Base-by-base conservation (phyloP, 2,329 filamentous ascomycete genomes). In the Hymenoscyphus repandus region DNA sequence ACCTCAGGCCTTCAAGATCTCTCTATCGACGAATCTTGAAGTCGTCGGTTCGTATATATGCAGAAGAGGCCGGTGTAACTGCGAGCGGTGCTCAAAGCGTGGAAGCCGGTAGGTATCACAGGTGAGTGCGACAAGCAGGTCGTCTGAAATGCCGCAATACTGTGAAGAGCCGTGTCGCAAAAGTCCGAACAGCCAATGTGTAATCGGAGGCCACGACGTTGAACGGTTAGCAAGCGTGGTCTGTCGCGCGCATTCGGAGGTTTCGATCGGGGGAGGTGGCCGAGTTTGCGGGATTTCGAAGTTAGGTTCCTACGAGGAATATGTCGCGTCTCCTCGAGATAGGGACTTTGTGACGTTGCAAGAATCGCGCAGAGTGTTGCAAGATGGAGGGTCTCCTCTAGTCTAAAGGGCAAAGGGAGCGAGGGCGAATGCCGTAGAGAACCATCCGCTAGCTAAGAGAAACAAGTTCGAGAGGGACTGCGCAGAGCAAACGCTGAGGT, bases 261-360 rank as follows among this genome's bases (percentile, higher is more conserved):
- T 43, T 39, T 37, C 39, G 47, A 52, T 17, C 49, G 27, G 49
- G 47, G n/a, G 11, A 5, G 33, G n/a, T 41, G 15, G 20, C 12
- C n/a, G 45, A 12, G 42, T 12, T 45, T 30, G 30, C 42, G 46
- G 44, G 49, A 46, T 52, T 27, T 27, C 22, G 22, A 27, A 27
- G 22, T 4, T 27, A 7, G 22, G 4, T 27, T 27, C 22, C 22
- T 27, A 27, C 22, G 7, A 27, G 22, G 7, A 27, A 27, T 27
- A 4, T 27, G 50, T 50, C 42, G 49, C 41, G 52, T 55, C 44
- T 50, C 45, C 46, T 55, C 46, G 52, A 49, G 53, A 53, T 27
- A 52, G 56, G 52, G 54, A 54, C 56, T 54, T 54, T 55, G 59
- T 61, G 57, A 59, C 48, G 56, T 58, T 54, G 54, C 49, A 51